Conservation (phyloP, 2,329 filamentous ascomycete species). For the Fusarium continuum region DNA sequence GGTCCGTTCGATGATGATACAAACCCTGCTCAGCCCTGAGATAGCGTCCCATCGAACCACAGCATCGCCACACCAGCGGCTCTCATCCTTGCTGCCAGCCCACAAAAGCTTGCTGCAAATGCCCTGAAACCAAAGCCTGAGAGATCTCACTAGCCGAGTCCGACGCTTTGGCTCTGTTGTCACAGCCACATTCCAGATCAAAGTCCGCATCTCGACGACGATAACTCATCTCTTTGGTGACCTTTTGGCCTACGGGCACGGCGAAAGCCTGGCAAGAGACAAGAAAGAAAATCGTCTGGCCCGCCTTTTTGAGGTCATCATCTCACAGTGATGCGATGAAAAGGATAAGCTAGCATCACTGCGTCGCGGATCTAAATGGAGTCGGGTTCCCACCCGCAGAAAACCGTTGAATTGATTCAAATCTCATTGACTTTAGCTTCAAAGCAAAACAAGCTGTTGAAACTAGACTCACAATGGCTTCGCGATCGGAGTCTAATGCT, state of each 20-base stretch:
- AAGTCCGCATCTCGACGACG: slow-evolving; percentile 11
- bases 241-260: slow-evolving; percentile 10
- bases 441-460: not conserved
- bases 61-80: slow-evolving; percentile 1
- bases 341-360: not conserved
- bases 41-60: not conserved
- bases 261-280: not conserved
- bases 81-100: not conserved
- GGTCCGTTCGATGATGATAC: not conserved
- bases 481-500: slow-evolving; percentile 11
- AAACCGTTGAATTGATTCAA: slow-evolving; percentile 1
- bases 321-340: not conserved
- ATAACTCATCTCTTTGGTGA: not conserved
- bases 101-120: not conserved
- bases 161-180: not conserved
- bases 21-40: not conserved
- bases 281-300: not conserved
- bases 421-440: not conserved
- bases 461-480: slow-evolving; percentile 15
- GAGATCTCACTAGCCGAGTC: not conserved
- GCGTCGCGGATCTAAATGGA: slow-evolving; percentile 13
- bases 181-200: slow-evolving; percentile 11
- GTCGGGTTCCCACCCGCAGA: slow-evolving; percentile 10
- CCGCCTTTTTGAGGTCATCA: not conserved
- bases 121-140: not conserved